Base-by-base conservation (phyloP, 306 rosid genomes). In the Trifolium repens region DNA sequence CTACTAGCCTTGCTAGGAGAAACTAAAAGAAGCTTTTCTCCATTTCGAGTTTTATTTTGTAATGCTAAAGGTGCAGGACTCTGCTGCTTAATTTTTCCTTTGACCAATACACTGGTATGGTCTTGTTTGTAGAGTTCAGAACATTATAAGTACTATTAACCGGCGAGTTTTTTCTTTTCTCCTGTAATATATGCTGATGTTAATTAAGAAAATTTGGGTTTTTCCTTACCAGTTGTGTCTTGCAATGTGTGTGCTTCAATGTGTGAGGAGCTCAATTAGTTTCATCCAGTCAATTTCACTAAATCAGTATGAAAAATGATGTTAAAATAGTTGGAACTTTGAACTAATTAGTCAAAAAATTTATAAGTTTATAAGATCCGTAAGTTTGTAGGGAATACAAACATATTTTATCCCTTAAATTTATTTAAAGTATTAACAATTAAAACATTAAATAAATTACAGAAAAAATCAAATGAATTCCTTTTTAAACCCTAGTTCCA, bases 51-150 rank as follows among this genome's bases (percentile, higher is more conserved):
- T 70, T 49, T 72, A 60, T 52, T 17, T 54, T 79, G 58, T 79
- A n/a, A 71, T 74, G 79, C 80, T 43, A 8, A 75, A 39, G 73
- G 81, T 60, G 93, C 83, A 78, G 91, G 75, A 17, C 71, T 70
- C 49, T 32, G 83, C 83, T 76, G 89, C 77, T 73, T 34, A 40
- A 63, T 42, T 69, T 82, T 78, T 62, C 76, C 4, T 68, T 78
- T 60, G 77, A 82, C 82, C 73, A 57, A 57, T 42, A 7, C 37
- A n/a, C 16, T 52, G 39, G 67, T 67, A 67, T 73, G 82, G 79
- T 53, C 10, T 75, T 73, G 86, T 53, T 69, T 74, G 80, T 78
- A 78, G 83, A 74, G 80, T 69, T 82, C 69, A 68, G 69, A 72
- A 59, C 63, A 58, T 69, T 78, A 72, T 61, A 19, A 75, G 43